phyloP scores from a whole-genome alignment of 805 yeast species.

The Wickerhamiella allomyrinae region DNA sequence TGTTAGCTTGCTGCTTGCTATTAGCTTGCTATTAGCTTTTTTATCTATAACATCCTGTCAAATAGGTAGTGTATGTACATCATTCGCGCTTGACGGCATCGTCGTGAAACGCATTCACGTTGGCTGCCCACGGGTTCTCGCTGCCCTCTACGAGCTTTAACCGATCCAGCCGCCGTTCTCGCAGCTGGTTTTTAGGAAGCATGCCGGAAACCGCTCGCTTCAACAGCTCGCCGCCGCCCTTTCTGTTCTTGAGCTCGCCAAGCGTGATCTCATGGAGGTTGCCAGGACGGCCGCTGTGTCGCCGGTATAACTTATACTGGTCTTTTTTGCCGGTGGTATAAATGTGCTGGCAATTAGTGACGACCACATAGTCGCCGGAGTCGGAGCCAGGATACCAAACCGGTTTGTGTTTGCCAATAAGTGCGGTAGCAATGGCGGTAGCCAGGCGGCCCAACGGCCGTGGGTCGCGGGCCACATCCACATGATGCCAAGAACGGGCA shows the following conservation, averaged over 20 bases:
- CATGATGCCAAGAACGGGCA: slow-evolving; percentile 89
- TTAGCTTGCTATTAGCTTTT: too few relatives aligned
- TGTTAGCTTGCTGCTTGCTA: too few relatives aligned
- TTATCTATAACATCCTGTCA: too few relatives aligned
- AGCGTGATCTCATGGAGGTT: slow-evolving; percentile 69
- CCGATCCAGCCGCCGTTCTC: slow-evolving; percentile 68
- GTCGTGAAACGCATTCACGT: slow-evolving; percentile 74
- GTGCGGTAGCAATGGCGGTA: slow-evolving; percentile 66
- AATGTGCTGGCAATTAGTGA: slow-evolving; percentile 74
- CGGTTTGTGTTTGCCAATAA: slow-evolving; percentile 98
- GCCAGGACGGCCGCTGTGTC: slow-evolving; percentile 85
- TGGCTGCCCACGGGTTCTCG: slow-evolving; percentile 72
- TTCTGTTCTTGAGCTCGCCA: slow-evolving; percentile 57
- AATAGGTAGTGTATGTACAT: too few relatives aligned
- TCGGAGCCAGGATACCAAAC: slow-evolving; percentile 60
- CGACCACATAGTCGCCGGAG: slow-evolving; percentile 93
- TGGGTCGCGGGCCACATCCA: slow-evolving; percentile 70
- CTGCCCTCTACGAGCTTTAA: slow-evolving; percentile 79
- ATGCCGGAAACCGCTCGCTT: slow-evolving; percentile 84
- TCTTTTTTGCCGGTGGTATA: slow-evolving; percentile 78
- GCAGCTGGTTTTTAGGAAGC: slow-evolving; percentile 83
- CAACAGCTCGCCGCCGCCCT: slow-evolving; percentile 79
- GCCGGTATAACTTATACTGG: slow-evolving; percentile 68
- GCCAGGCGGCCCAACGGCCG: slow-evolving; percentile 91
- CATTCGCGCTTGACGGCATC: slow-evolving; percentile 25